These are phyloP conservation scores for Pythium oligandrum DNA, from an alignment of 352 stramenopile species.

Conservation along the genomic window DNA sequence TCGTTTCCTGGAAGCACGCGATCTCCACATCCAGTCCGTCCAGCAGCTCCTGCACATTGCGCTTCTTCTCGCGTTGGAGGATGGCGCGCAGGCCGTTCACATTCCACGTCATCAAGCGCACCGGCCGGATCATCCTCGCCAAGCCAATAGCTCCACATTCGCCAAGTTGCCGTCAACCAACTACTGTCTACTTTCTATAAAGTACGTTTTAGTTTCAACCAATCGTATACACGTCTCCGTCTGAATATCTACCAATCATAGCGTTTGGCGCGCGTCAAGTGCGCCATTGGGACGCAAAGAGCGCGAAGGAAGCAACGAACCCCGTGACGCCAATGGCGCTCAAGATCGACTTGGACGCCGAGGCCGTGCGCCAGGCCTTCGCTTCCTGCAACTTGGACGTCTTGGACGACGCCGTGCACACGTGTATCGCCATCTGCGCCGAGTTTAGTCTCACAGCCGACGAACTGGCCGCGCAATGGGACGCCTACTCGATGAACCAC, in stretches of 20 bases:
- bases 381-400: constrained; percentile 73
- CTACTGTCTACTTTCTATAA: background rate
- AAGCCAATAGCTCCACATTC: background rate
- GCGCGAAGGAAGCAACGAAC: constrained; percentile 5
- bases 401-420: constrained; percentile 52
- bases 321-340: constrained; percentile 8
- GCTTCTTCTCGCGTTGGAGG: constrained; percentile 49
- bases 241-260: constrained; percentile 24
- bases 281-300: constrained; percentile 13
- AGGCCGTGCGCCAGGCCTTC: constrained; percentile 65
- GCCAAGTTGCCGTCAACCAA: no score
- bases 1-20: constrained; percentile 84
- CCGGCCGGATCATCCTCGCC: background rate
- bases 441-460: constrained; percentile 79
- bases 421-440: constrained; percentile 61
- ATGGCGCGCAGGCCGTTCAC: constrained; percentile 80
- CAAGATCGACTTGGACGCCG: constrained; percentile 52
- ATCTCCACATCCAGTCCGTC: constrained; percentile 58
- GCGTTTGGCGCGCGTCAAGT: constrained; percentile 20
- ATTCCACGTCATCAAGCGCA: constrained; percentile 81
- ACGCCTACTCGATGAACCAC: constrained; percentile 86
- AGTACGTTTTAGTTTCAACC: constrained; percentile 7
- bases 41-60: constrained; percentile 44
- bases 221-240: constrained; percentile 4
- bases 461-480: constrained; percentile 75